Conservation (phyloP, 192 early-diverging fungal genomes). For the Blastocladiella britannica region DNA sequence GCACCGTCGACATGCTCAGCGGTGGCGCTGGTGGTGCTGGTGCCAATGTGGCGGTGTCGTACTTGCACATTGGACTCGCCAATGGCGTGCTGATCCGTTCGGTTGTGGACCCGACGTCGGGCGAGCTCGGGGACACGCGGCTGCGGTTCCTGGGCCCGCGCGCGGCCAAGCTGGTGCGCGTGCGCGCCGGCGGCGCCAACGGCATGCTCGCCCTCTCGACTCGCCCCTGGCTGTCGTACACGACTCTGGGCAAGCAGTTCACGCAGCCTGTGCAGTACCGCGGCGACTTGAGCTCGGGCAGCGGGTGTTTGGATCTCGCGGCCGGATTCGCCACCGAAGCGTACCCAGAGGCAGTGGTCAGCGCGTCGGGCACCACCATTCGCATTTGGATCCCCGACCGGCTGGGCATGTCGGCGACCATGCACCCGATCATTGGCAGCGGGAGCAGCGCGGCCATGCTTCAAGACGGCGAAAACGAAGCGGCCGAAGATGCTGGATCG, state of each 20-base stretch:
- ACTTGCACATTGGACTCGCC: conserved; percentile 67
- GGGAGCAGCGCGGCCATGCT: too few relatives aligned
- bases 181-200: conserved; percentile 38
- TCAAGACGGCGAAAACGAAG: too few relatives aligned
- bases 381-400: conserved; percentile 5
- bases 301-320: conserved; percentile 74
- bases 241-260: conserved; percentile 44
- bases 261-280: conserved; percentile 75
- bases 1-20: conserved; percentile 56
- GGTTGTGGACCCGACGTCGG: conserved; percentile 58
- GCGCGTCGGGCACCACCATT: conserved; percentile 64
- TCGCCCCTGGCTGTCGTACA: conserved; percentile 77
- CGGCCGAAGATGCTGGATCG: too few relatives aligned
- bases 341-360: conserved; percentile 72
- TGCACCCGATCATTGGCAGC: too few relatives aligned
- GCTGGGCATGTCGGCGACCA: background rate
- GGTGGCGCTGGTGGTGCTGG: background rate
- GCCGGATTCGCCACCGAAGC: conserved; percentile 62
- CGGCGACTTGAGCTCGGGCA: too few relatives aligned
- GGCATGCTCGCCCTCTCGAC: conserved; percentile 66
- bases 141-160: conserved; percentile 66
- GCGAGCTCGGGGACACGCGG: conserved; percentile 59
- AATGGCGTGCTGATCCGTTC: conserved; percentile 81
- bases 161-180: conserved; percentile 57
- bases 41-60: conserved; percentile 29